A percentile compares a stretch with the other conserved stretches of the same genome.
Conservation (phyloP, 2,329 filamentous ascomycete species). For the Plectosphaerella plurivora region DNA sequence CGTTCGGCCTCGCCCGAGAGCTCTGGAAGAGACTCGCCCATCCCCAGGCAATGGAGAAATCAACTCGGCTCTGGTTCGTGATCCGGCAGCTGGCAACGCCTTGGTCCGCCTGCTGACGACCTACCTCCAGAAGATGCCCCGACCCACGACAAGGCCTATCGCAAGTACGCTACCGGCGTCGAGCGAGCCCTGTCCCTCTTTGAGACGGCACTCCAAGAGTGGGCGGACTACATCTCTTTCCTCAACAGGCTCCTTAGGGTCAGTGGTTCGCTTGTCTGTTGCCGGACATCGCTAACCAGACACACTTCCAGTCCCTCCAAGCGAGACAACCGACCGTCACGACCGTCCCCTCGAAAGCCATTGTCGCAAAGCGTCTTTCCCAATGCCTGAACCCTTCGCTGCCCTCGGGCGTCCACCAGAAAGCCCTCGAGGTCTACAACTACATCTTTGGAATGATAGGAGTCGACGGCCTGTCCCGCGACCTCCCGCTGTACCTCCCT, state of each 20-base stretch:
- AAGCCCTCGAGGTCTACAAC: conserved; percentile 88
- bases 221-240: conserved; percentile 99
- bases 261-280: conserved; percentile 12
- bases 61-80: conserved; percentile 70
- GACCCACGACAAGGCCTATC: conserved; percentile 65
- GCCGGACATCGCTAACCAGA: conserved; percentile 16
- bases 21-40: conserved; percentile 76
- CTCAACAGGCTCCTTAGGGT: conserved; percentile 87
- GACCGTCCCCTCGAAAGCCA: conserved; percentile 73
- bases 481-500: conserved; percentile 84
- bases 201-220: conserved; percentile 92
- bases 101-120: background rate
- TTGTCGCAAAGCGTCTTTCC: conserved; percentile 84
- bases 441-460: conserved; percentile 87
- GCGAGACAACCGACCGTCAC: conserved; percentile 69
- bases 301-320: conserved; percentile 70
- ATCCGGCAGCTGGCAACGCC: no score
- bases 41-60: conserved; percentile 71
- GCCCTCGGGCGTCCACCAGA: conserved; percentile 96
- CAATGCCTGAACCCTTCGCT: conserved; percentile 93
- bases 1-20: conserved; percentile 71
- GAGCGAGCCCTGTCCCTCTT: conserved; percentile 86
- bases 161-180: conserved; percentile 84
- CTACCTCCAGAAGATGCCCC: conserved; percentile 44
- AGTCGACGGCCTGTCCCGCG: conserved; percentile 71